phyloP scores from a whole-genome alignment of 176 grass and related monocot species.

The Chrysopogon serrulatus region DNA sequence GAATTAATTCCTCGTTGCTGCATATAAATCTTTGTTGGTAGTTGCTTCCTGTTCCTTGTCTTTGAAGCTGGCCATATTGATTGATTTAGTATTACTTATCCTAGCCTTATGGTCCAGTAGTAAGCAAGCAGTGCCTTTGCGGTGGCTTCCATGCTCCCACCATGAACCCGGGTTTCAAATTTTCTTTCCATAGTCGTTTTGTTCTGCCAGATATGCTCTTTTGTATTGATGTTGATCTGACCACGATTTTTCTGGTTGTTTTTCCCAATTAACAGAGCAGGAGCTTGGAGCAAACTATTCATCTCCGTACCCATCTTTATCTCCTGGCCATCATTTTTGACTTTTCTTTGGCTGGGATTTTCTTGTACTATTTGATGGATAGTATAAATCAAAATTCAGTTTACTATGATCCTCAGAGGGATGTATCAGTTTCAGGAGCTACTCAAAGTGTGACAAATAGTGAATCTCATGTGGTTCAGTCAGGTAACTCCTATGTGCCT shows the following conservation, averaged over 20 bases:
- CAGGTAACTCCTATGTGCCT: constrained; percentile 34
- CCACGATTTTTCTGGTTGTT: constrained; percentile 18
- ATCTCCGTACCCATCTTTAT: constrained; percentile 48
- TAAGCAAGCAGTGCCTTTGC: neutral
- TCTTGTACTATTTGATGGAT: constrained; percentile 51
- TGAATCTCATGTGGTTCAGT: constrained; percentile 27
- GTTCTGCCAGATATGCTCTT: neutral
- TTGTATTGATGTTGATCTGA: constrained; percentile 5
- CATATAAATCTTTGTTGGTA: neutral
- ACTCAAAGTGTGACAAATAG: constrained; percentile 44
- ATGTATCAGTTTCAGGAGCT: constrained; percentile 49
- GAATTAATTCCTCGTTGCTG: neutral
- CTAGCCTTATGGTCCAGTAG: neutral
- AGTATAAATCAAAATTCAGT: constrained; percentile 34
- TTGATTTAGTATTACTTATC: neutral
- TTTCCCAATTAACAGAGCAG: constrained; percentile 27
- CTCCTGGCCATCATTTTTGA: constrained; percentile 37
- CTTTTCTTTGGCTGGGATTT: constrained; percentile 31
- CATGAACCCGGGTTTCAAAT: neutral
- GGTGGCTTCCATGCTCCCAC: neutral
- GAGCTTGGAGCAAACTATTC: constrained; percentile 34
- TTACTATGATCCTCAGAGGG: constrained; percentile 74
- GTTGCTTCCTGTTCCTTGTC: neutral
- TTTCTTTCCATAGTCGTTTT: neutral
- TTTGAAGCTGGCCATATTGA: neutral